Evolutionary conservation across 306 rosid genomes (phyloP).

Genomic region (cucumber (Cucumis sativus)): Cucumber_9930_V3 NC_026658.2:9636501-9637000

Average conservation of each 20-base stretch:
- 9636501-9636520: slow-evolving; percentile 91
- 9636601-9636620: background rate
- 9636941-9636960: slow-evolving; percentile 68
- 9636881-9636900: slow-evolving; percentile 79
- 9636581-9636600: background rate
- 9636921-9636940: slow-evolving; percentile 76
- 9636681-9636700: slow-evolving; percentile 86
- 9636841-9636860: slow-evolving; percentile 26
- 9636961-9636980: slow-evolving; percentile 67
- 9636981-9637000: slow-evolving; percentile 44
- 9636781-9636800: background rate
- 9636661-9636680: slow-evolving; percentile 87
- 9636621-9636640: background rate
- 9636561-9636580: slow-evolving; percentile 49
- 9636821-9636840: background rate
- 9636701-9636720: slow-evolving; percentile 85
- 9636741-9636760: slow-evolving; percentile 66
- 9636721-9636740: slow-evolving; percentile 63
- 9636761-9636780: slow-evolving; percentile 46
- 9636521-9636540: slow-evolving; percentile 90
- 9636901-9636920: slow-evolving; percentile 76
- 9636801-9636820: background rate
- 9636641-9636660: slow-evolving; percentile 76
- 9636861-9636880: slow-evolving; percentile 91
- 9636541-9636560: slow-evolving; percentile 94